phyloP scores from a whole-genome alignment of 768 basidiomycete genomes.

The Lactarius hengduanensis region DNA sequence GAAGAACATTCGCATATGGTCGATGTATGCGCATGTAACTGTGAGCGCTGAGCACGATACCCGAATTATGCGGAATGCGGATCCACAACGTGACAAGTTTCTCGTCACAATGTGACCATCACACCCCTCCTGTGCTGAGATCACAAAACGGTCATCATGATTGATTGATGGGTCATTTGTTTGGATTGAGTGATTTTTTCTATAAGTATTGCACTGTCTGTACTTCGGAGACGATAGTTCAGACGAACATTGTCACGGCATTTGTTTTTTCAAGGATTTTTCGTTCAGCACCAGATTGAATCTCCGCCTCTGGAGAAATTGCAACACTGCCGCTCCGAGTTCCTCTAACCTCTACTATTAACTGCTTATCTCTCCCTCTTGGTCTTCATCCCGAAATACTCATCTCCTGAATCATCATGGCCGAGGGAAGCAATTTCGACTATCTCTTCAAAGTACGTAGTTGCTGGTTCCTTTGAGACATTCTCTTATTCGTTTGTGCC shows the following conservation, averaged over 20 bases:
- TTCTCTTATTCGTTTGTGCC: conserved; percentile 1
- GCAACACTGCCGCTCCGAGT: neutral
- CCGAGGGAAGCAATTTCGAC: conserved; percentile 95
- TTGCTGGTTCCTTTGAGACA: neutral
- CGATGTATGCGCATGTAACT: neutral
- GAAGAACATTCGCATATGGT: conserved; percentile 12
- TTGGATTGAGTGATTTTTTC: neutral
- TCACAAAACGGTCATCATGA: neutral
- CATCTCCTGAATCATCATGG: conserved; percentile 48
- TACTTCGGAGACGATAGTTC: neutral
- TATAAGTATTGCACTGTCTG: neutral
- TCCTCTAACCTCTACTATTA: neutral
- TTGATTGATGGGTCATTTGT: neutral
- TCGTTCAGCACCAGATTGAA: neutral
- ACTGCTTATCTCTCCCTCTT: neutral
- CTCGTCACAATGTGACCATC: neutral
- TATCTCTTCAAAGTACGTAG: conserved; percentile 92
- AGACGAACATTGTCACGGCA: neutral
- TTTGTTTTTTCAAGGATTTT: neutral
- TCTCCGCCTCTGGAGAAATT: conserved; percentile 10
- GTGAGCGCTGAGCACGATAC: no score
- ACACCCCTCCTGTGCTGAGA: neutral
- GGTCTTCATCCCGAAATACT: conserved; percentile 23
- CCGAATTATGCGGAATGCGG: no score
- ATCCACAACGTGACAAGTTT: neutral